Evolutionary conservation across 768 basidiomycete species (phyloP).

Genomic region (Naganishia randhawae): DNA sequence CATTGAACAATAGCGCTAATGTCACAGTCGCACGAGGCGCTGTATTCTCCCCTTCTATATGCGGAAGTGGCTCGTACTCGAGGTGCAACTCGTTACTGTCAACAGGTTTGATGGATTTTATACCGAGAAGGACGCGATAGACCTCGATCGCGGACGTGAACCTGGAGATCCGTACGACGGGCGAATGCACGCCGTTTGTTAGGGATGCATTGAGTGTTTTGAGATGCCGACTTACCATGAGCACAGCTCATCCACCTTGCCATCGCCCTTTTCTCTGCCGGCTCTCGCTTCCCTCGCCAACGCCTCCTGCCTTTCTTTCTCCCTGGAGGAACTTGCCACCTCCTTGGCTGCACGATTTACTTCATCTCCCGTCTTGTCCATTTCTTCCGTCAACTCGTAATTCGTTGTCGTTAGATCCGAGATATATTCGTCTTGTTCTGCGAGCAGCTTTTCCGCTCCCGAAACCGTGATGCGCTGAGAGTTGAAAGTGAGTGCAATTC

Average conservation of each 20-base stretch:
- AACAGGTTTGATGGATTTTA: conserved; percentile 60
- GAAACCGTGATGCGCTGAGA: conserved; percentile 69
- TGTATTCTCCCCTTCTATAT: neutral
- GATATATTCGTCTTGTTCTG: conserved; percentile 74
- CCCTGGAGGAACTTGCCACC: conserved; percentile 44
- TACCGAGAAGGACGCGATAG: conserved; percentile 62
- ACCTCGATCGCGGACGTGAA: conserved; percentile 65
- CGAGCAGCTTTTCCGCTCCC: conserved; percentile 68
- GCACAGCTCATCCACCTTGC: conserved; percentile 47
- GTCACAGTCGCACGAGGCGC: conserved; percentile 21
- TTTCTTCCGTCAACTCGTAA: conserved; percentile 47
- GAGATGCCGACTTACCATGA: conserved; percentile 53
- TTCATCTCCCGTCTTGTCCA: conserved; percentile 57
- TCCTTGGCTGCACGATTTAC: conserved; percentile 51
- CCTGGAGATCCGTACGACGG: conserved; percentile 56
- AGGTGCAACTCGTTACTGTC: conserved; percentile 76
- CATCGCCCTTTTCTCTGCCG: conserved; percentile 56
- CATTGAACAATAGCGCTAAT: conserved; percentile 38
- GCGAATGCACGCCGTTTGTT: neutral
- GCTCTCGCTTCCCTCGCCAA: conserved; percentile 68
- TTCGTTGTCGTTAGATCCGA: conserved; percentile 68
- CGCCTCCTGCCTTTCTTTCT: conserved; percentile 59
- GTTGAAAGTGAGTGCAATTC: neutral
- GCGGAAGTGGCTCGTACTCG: conserved; percentile 54
- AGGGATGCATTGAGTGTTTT: neutral